Evolutionary conservation across 805 yeast species (phyloP).

Genomic region (Wickerhamiella slavikovae): DNA sequence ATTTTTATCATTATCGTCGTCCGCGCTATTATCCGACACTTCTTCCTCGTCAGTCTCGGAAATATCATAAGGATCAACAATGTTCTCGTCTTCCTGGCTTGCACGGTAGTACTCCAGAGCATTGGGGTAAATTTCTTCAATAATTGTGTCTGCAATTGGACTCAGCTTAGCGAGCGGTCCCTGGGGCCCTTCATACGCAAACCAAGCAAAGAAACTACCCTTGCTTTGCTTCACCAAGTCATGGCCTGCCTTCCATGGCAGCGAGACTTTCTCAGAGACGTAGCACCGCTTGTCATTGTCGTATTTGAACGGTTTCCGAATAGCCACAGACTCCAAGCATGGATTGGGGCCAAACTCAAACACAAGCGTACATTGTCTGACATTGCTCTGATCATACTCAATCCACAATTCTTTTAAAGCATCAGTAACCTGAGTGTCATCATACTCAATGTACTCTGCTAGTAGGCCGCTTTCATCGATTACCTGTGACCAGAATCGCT

Average conservation of each 20-base stretch:
- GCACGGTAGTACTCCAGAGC: constrained; percentile 46
- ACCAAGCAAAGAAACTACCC: constrained; percentile 67
- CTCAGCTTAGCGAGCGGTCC: constrained; percentile 64
- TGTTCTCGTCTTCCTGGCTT: constrained; percentile 6
- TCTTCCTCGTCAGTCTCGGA: constrained; percentile 4
- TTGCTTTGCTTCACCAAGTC: constrained; percentile 32
- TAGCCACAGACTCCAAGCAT: constrained; percentile 32
- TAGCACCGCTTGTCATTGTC: constrained; percentile 6
- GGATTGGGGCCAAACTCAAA: constrained; percentile 34
- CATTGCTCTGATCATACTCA: constrained; percentile 21
- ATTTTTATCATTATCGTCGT: neutral
- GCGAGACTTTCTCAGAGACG: constrained; percentile 24
- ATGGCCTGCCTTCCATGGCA: constrained; percentile 54
- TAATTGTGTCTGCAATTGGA: constrained; percentile 47
- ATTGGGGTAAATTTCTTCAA: constrained; percentile 67
- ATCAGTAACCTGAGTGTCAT: constrained; percentile 62
- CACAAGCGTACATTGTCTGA: constrained; percentile 38
- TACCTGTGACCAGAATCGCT: constrained; percentile 75
- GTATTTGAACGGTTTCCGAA: constrained; percentile 35
- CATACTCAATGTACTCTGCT: constrained; percentile 54
- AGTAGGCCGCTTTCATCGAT: constrained; percentile 59
- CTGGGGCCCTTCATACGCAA: constrained; percentile 61
- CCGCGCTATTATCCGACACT: neutral
- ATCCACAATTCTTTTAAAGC: constrained; percentile 42
- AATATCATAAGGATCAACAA: constrained; percentile 1